Evolutionary conservation across 2,329 filamentous ascomycete species (phyloP).

Genomic region (Mollisia scopiformis): DNA sequence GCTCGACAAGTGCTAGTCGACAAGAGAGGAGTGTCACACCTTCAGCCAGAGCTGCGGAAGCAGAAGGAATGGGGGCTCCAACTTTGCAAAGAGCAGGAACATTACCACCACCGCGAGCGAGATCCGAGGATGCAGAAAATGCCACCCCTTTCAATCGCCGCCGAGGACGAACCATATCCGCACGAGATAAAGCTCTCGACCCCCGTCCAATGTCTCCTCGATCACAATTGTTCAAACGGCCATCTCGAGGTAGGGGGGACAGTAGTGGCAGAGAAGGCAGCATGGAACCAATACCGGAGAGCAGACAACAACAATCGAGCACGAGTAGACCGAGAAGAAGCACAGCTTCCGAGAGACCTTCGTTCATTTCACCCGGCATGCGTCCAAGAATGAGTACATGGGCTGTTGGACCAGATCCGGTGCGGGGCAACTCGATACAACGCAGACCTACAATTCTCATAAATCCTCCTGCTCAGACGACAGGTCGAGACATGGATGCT

Average conservation of each 20-base stretch:
- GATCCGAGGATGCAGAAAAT: background rate
- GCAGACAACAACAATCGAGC: background rate
- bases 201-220: constrained; percentile 16
- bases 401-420: constrained; percentile 6
- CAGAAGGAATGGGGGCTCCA: background rate
- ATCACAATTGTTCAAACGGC: constrained; percentile 17
- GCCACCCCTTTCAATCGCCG: constrained; percentile 6
- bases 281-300: constrained; percentile 13
- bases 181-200: constrained; percentile 9
- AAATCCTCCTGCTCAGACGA: constrained; percentile 4
- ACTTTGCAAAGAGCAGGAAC: constrained; percentile 17
- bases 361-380: constrained; percentile 18
- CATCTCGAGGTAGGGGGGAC: constrained; percentile 4
- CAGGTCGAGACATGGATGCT: constrained; percentile 17
- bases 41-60: constrained; percentile 7
- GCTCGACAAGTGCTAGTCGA: background rate
- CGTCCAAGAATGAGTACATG: constrained; percentile 19
- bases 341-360: constrained; percentile 13
- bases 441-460: constrained; percentile 19
- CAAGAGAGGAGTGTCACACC: background rate
- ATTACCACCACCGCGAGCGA: constrained; percentile 12
- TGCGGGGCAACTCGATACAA: constrained; percentile 11
- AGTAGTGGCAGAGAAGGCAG: constrained; percentile 13
- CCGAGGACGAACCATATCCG: constrained; percentile 23
- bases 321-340: constrained; percentile 17